Evolutionary conservation across 208 protist species (phyloP).

Genomic region (Phytomonas sp.): DNA sequence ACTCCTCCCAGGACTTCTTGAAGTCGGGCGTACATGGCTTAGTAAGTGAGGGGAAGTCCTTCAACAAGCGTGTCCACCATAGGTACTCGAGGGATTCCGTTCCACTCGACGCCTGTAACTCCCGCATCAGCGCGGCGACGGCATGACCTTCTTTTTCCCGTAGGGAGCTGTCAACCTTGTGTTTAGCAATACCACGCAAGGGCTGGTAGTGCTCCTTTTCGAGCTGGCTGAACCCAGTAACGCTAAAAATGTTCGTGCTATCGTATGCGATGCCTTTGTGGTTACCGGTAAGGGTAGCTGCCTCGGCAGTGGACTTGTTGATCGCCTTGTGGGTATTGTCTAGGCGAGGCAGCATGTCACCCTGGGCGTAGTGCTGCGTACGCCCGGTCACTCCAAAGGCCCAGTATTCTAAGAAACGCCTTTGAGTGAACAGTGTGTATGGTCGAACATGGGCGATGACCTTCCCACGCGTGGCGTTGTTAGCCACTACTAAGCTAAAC

Average conservation of each 20-base stretch:
- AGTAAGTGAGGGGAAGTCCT: conserved; percentile 71
- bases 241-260: conserved; percentile 63
- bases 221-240: conserved; percentile 38
- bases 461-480: background rate
- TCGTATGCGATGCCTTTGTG: conserved; percentile 68
- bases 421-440: conserved; percentile 28
- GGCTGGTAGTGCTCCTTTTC: conserved; percentile 76
- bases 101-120: conserved; percentile 28
- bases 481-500: background rate
- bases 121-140: conserved; percentile 36
- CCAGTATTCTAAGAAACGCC: conserved; percentile 80
- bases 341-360: conserved; percentile 65
- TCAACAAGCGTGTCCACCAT: conserved; percentile 71
- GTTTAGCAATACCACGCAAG: conserved; percentile 47
- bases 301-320: conserved; percentile 43
- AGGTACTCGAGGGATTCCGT: conserved; percentile 27
- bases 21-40: conserved; percentile 58
- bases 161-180: conserved; percentile 47
- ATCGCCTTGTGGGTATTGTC: conserved; percentile 64
- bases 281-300: conserved; percentile 69
- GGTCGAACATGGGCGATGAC: background rate
- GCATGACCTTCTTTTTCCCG: conserved; percentile 26
- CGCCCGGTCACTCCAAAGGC: conserved; percentile 54
- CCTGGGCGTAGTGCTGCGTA: conserved; percentile 80
- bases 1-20: conserved; percentile 48